phyloP scores from a whole-genome alignment of 176 grass and related monocot genomes.

The Bolboschoenus planiculmis region DNA sequence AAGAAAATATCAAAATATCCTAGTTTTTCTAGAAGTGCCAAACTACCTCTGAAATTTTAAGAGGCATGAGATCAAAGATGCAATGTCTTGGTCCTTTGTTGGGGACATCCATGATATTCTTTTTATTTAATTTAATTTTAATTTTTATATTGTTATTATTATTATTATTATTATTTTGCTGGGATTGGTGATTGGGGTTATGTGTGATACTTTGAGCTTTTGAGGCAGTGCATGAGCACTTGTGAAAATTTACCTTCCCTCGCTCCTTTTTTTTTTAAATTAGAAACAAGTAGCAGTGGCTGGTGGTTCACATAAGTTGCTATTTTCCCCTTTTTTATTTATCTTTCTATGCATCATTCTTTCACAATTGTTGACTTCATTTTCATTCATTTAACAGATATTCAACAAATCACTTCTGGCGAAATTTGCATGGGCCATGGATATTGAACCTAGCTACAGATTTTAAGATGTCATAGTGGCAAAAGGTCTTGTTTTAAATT shows the following conservation, averaged over 20 bases:
- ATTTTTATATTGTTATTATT: neutral
- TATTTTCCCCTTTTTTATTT: neutral
- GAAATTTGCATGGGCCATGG: constrained; percentile 90
- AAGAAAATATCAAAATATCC: neutral
- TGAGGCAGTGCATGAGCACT: neutral
- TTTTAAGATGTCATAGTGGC: constrained; percentile 38
- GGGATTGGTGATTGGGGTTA: neutral
- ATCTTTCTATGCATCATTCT: neutral
- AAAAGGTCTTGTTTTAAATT: constrained; percentile 11
- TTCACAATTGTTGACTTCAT: neutral
- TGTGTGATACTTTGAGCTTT: neutral
- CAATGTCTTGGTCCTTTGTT: neutral
- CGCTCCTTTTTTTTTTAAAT: neutral
- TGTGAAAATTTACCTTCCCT: neutral
- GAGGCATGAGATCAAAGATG: neutral
- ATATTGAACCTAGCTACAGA: constrained; percentile 76
- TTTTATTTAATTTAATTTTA: neutral
- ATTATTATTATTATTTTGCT: neutral
- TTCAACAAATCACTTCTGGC: constrained; percentile 90
- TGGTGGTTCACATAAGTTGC: neutral
- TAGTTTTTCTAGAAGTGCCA: neutral
- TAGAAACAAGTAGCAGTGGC: neutral
- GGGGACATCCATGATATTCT: neutral
- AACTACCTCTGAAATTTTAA: neutral
- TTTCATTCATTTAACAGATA: constrained; percentile 51